A percentile compares a stretch with the other conserved stretches of the same genome.
Evolutionary conservation across 192 early-diverging fungal genomes (phyloP).

Genomic region (Gaertneriomyces semiglobifer): DNA sequence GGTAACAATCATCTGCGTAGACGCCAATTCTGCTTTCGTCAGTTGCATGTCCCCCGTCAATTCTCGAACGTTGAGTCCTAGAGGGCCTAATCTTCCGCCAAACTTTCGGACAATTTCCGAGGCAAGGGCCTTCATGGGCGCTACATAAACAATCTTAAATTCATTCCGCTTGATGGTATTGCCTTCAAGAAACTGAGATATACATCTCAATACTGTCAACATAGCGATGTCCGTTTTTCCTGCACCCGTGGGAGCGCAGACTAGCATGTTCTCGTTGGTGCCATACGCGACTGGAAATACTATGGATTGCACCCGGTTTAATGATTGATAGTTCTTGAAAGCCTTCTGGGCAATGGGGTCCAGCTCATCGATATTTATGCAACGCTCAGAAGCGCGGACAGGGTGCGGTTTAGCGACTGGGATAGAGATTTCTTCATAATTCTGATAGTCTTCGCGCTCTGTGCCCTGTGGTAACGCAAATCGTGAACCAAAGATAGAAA

Average conservation of each 20-base stretch:
- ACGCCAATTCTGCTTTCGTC: conserved; percentile 87
- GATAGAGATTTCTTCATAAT: conserved; percentile 90
- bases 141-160: conserved; percentile 99
- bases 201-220: conserved; percentile 81
- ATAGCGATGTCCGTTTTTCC: conserved; percentile 98
- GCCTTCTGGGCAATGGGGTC: conserved; percentile 66
- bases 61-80: conserved; percentile 86
- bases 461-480: conserved; percentile 79
- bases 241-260: conserved; percentile 97
- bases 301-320: conserved; percentile 95
- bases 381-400: conserved; percentile 56
- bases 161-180: conserved; percentile 69
- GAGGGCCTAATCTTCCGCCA: conserved; percentile 71
- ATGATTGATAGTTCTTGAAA: conserved; percentile 78
- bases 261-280: conserved; percentile 97
- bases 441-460: conserved; percentile 63
- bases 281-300: conserved; percentile 91
- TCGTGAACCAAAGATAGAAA: conserved; percentile 74
- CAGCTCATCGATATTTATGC: conserved; percentile 65
- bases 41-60: conserved; percentile 98
- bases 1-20: conserved; percentile 97
- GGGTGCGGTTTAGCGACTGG: conserved; percentile 72
- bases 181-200: conserved; percentile 60
- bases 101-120: conserved; percentile 95
- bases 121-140: conserved; percentile 97